These are phyloP conservation scores for Detonula confervacea DNA, from an alignment of 352 stramenopile species.

Conservation along the genomic window DNA sequence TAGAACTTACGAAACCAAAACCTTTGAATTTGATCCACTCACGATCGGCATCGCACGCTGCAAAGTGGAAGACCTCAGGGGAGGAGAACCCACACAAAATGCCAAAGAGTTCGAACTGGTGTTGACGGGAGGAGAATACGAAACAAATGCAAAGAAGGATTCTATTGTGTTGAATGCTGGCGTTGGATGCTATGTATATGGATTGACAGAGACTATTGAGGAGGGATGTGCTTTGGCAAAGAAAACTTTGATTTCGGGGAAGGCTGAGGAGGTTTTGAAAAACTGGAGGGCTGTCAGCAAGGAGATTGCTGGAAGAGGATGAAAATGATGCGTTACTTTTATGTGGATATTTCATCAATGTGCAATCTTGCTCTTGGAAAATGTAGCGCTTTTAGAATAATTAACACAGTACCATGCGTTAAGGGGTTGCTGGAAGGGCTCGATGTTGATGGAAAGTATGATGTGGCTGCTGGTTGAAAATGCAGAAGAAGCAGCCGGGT, in stretches of 20 bases:
- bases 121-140: constrained; percentile 89
- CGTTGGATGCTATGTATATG: constrained; percentile 97
- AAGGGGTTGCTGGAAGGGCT: too few relatives aligned
- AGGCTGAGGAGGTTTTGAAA: constrained; percentile 72
- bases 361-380: too few relatives aligned
- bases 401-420: too few relatives aligned
- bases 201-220: constrained; percentile 79
- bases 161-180: constrained; percentile 98
- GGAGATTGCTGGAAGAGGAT: constrained; percentile 62
- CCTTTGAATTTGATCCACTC: constrained; percentile 88
- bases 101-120: constrained; percentile 89
- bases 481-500: too few relatives aligned
- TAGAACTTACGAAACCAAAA: constrained; percentile 83
- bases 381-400: too few relatives aligned
- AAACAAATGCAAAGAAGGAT: constrained; percentile 94
- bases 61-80: constrained; percentile 93
- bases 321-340: not conserved
- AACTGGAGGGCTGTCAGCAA: constrained; percentile 79
- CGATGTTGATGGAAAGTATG: too few relatives aligned
- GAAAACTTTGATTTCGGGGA: constrained; percentile 77
- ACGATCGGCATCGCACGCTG: constrained; percentile 90
- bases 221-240: constrained; percentile 79
- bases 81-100: constrained; percentile 94
- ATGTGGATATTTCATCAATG: too few relatives aligned
- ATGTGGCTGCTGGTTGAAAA: too few relatives aligned